These are phyloP conservation scores for Aphanocladium album DNA, from an alignment of 2,329 filamentous ascomycete species.

Conservation along the genomic window DNA sequence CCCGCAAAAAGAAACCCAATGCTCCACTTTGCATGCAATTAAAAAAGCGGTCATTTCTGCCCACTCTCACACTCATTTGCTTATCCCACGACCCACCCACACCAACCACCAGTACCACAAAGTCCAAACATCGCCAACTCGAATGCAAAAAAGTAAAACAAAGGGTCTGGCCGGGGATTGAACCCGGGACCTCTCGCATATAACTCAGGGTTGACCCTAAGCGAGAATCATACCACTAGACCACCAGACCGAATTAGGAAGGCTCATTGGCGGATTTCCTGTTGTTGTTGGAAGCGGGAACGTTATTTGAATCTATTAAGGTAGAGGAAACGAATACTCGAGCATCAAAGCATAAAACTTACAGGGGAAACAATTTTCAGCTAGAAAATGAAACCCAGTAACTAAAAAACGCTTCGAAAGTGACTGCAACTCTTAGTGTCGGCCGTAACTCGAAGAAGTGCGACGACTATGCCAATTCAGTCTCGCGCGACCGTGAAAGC, in stretches of 20 bases:
- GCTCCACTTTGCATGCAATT: neutral
- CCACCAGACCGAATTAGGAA: slow-evolving; percentile 39
- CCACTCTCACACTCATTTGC: no score
- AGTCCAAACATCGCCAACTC: neutral
- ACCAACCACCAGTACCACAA: neutral
- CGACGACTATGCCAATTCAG: no score
- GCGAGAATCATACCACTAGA: slow-evolving; percentile 69
- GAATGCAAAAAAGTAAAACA: slow-evolving; percentile 23
- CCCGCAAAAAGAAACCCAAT: neutral
- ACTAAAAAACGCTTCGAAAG: no score
- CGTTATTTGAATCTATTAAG: slow-evolving; percentile 3
- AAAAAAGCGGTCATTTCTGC: no score
- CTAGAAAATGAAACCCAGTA: no score
- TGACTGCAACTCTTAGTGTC: no score
- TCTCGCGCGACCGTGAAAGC: no score
- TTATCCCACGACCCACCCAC: neutral
- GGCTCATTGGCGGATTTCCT: no score
- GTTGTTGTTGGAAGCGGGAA: neutral
- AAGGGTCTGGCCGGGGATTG: slow-evolving; percentile 41
- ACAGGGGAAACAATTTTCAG: no score
- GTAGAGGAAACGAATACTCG: no score
- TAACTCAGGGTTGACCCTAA: slow-evolving; percentile 49
- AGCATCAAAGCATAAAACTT: no score
- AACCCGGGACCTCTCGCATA: slow-evolving; percentile 43
- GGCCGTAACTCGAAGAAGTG: no score